Conservation (phyloP, 352 stramenopile species). For the Phytophthora cactorum region DNA sequence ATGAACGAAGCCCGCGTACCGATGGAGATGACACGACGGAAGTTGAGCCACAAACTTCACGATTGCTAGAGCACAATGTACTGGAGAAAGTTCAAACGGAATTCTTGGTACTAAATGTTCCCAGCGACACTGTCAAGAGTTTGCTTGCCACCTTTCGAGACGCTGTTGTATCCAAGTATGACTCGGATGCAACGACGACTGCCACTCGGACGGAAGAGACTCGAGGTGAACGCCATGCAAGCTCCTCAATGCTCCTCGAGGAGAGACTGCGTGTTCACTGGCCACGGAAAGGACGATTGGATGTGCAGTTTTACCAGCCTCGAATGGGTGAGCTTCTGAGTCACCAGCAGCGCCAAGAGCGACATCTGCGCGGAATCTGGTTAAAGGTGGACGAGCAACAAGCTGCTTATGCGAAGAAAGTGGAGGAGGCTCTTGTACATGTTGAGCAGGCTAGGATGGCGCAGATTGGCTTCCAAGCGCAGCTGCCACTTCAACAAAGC, state of each 20-base stretch:
- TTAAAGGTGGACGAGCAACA: constrained; percentile 66
- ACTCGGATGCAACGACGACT: constrained; percentile 33
- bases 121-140: constrained; percentile 20
- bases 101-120: constrained; percentile 47
- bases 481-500: constrained; percentile 75
- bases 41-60: constrained; percentile 3
- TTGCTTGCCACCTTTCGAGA: constrained; percentile 48
- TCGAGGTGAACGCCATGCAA: constrained; percentile 45
- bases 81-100: constrained; percentile 38
- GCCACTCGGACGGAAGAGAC: constrained; percentile 31
- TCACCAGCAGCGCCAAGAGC: constrained; percentile 79
- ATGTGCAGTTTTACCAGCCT: constrained; percentile 89
- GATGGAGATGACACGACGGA: constrained; percentile 1
- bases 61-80: constrained; percentile 12
- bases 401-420: constrained; percentile 45
- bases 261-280: constrained; percentile 90
- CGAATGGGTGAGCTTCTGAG: constrained; percentile 82
- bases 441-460: constrained; percentile 48
- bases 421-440: constrained; percentile 30
- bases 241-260: constrained; percentile 65
- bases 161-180: constrained; percentile 52
- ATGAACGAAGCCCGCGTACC: not conserved
- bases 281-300: constrained; percentile 79
- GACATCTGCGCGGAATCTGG: constrained; percentile 63
- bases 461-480: constrained; percentile 60